Base-by-base conservation (phyloP, 441 rosid species). In the Francoa sonchifolia region DNA sequence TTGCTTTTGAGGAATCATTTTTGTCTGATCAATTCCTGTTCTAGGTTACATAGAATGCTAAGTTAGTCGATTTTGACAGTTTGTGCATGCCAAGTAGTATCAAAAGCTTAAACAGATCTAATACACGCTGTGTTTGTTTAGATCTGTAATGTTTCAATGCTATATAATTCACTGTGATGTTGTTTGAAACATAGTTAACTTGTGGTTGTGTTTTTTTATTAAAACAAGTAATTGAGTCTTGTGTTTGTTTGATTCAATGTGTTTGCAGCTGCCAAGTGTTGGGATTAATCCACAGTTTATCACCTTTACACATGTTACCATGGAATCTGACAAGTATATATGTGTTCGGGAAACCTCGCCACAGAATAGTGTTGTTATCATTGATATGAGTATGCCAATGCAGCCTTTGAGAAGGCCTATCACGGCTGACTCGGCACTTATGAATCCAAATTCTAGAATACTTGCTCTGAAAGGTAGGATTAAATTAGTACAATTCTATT, bases 361-460 rank as follows among this genome's bases (percentile, higher is more conserved):
- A 0, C 98, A 90, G 71, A 90, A 90, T 61, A 82, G 96, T 32
- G 96, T 90, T 37, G 98, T 90, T 17, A 85, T 86, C 55, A 55
- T 85, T 1, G 96, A 90, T 55, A 90, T 90, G 98, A 80, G 59
- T 50, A 71, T 76, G 93, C 98, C 98, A 16, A 77, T 62, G 72
- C 98, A 90, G 77, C 98, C 98, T 7, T 42, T 89, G 61, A 69
- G 98, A 48, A 76, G 96, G 43, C 98, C 98, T 26, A 90, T 90
- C 42, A 85, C 96, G 16, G 97, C 97, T 1, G 97, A 88, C 44
- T 88, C 97, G 0, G 95, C 97, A n/a, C 82, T 88, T 27, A 89
- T 89, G 97, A 84, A 89, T 65, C 97, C 97, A 1, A 72, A 75
- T 61, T 65, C 92, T 18, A 79, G 86, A 69, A 84, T 89, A 53